Conservation (phyloP, 2,329 filamentous ascomycete species). For the Huntiella moniliformis region DNA sequence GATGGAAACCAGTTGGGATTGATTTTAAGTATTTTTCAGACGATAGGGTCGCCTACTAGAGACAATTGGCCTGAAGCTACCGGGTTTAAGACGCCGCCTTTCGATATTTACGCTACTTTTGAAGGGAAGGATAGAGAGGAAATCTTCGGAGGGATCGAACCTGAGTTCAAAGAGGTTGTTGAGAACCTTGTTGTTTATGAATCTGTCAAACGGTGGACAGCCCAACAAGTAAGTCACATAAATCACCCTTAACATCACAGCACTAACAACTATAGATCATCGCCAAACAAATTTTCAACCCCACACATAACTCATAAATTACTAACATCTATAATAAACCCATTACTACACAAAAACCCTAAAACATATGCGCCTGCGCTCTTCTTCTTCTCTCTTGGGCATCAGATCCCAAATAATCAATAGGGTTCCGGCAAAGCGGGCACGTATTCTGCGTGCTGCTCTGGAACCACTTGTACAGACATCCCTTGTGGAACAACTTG, state of each 20-base stretch:
- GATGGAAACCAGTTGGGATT: constrained; percentile 82
- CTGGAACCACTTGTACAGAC: constrained; percentile 94
- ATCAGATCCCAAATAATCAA: constrained; percentile 37
- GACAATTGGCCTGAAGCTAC: constrained; percentile 66
- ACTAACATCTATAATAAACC: neutral
- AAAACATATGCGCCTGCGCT: constrained; percentile 2
- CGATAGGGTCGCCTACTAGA: constrained; percentile 67
- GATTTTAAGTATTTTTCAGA: constrained; percentile 83
- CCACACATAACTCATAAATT: neutral
- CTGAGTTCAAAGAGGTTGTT: constrained; percentile 45
- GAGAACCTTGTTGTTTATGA: constrained; percentile 54
- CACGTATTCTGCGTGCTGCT: constrained; percentile 82
- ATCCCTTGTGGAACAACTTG: constrained; percentile 77
- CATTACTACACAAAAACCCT: neutral
- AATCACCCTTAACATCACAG: neutral
- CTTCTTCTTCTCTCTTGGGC: constrained; percentile 15
- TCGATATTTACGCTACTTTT: constrained; percentile 75
- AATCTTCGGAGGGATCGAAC: constrained; percentile 43
- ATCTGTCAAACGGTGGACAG: constrained; percentile 42
- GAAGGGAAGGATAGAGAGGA: constrained; percentile 46
- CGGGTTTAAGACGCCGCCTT: constrained; percentile 54
- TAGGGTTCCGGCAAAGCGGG: constrained; percentile 79
- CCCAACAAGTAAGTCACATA: constrained; percentile 24
- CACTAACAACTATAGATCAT: neutral
- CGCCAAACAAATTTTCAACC: neutral